Conservation (phyloP, 371 early-diverging fungal species). For the Mortierella sp. region DNA sequence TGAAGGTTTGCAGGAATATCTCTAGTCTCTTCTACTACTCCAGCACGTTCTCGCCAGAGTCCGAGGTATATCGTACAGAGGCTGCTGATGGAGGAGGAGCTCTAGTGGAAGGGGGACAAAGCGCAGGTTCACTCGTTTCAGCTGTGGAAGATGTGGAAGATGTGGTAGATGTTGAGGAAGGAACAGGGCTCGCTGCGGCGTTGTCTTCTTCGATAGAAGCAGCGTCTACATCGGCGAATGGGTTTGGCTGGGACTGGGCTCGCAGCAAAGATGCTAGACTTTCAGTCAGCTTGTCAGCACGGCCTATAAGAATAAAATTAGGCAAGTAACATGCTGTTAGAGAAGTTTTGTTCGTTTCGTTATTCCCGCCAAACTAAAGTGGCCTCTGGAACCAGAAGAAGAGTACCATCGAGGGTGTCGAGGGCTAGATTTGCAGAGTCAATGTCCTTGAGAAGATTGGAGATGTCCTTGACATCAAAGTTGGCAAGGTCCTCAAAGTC, state of each 20-base stretch:
- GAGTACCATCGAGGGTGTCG: slow-evolving; percentile 36
- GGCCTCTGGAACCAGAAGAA: neutral
- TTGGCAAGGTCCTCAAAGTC: slow-evolving; percentile 35
- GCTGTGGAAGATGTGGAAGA: slow-evolving; percentile 6
- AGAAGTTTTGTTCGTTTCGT: neutral
- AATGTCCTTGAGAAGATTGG: slow-evolving; percentile 49
- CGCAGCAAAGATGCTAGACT: slow-evolving; percentile 35
- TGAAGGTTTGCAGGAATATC: too few relatives aligned
- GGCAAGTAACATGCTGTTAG: neutral
- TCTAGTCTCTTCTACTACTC: neutral
- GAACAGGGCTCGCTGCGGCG: too few relatives aligned
- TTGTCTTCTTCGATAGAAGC: slow-evolving; percentile 11
- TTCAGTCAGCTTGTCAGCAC: slow-evolving; percentile 36
- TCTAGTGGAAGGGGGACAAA: slow-evolving; percentile 1
- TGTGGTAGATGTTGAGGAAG: slow-evolving; percentile 6
- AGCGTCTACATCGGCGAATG: slow-evolving; percentile 26
- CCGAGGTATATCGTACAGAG: neutral
- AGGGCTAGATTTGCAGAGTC: slow-evolving; percentile 40
- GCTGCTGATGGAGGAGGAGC: neutral
- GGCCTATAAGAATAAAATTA: slow-evolving; percentile 13
- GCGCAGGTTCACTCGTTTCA: neutral
- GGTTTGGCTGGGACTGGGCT: slow-evolving; percentile 47
- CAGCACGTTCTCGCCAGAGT: neutral
- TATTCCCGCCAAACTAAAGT: too few relatives aligned
- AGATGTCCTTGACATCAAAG: slow-evolving; percentile 47